These are phyloP conservation scores for Solanum microdontum DNA, from an alignment of 257 asterid genomes.

Conservation along the genomic window DNA sequence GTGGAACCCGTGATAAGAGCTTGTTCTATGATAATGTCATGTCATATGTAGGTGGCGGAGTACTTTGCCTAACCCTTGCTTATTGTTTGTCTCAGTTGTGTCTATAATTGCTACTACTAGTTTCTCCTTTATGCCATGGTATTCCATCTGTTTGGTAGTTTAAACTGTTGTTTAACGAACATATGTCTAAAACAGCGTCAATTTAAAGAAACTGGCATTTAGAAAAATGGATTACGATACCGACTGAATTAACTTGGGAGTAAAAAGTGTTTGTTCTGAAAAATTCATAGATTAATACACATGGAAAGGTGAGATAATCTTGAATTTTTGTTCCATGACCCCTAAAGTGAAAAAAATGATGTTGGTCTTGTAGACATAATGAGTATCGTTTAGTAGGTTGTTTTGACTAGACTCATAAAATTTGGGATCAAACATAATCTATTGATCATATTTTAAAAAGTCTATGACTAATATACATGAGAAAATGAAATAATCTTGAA, in stretches of 20 bases:
- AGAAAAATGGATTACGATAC: not conserved
- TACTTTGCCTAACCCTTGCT: not conserved
- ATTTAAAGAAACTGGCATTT: not conserved
- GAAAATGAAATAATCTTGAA: too few species aligned
- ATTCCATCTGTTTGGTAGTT: not conserved
- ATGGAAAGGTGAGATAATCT: too few species aligned
- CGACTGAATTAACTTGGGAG: not conserved
- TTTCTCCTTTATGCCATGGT: not conserved
- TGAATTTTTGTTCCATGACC: too few species aligned
- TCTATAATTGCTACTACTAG: not conserved
- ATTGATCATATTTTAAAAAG: too few species aligned
- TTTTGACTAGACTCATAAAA: too few species aligned
- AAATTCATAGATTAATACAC: too few species aligned
- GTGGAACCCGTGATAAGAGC: not conserved
- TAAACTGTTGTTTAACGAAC: not conserved
- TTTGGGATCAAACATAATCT: too few species aligned
- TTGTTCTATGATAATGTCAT: not conserved
- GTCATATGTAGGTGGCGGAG: not conserved
- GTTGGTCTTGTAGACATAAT: too few species aligned
- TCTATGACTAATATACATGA: too few species aligned
- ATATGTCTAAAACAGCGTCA: not conserved
- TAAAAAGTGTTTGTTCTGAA: too few species aligned
- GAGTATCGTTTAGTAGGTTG: not conserved
- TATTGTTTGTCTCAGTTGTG: not conserved
- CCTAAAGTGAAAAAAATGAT: too few species aligned